A percentile compares a stretch with the other conserved stretches of the same genome.
These are phyloP conservation scores for Xylariaceae sp. DNA, from an alignment of 2,329 filamentous ascomycete species.

Conservation along the genomic window DNA sequence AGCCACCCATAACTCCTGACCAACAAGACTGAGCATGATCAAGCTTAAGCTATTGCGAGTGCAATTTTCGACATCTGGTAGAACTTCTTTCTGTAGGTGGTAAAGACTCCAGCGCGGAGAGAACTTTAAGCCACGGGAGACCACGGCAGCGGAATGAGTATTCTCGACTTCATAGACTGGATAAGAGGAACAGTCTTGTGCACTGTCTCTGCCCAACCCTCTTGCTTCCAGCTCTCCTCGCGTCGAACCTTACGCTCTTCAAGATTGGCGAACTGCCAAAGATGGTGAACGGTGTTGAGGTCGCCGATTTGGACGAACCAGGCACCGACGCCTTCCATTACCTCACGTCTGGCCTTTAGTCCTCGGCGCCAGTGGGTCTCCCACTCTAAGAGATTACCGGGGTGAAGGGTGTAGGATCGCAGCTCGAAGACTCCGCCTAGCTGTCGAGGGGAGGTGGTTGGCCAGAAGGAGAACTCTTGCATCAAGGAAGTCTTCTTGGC, in stretches of 20 bases:
- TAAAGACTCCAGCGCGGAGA: not conserved
- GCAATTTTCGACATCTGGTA: slow-evolving; percentile 2
- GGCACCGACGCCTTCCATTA: slow-evolving; percentile 97
- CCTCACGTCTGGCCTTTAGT: slow-evolving; percentile 83
- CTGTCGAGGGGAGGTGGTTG: slow-evolving; percentile 82
- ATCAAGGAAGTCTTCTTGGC: slow-evolving; percentile 87
- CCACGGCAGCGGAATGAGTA: slow-evolving; percentile 94
- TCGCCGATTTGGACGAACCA: slow-evolving; percentile 99
- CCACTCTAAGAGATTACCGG: slow-evolving; percentile 95
- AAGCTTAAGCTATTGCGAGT: too few species aligned
- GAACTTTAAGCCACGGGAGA: slow-evolving; percentile 81
- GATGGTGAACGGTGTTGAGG: slow-evolving; percentile 93
- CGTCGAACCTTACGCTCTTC: slow-evolving; percentile 87
- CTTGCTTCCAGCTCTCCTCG: slow-evolving; percentile 91
- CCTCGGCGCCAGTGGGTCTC: slow-evolving; percentile 97
- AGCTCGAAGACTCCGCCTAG: slow-evolving; percentile 94
- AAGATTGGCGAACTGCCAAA: slow-evolving; percentile 97
- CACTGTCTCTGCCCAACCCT: slow-evolving; percentile 95
- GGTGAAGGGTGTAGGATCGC: slow-evolving; percentile 92
- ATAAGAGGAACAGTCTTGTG: slow-evolving; percentile 98
- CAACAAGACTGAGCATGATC: too few species aligned
- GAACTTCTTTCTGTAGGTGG: too few species aligned
- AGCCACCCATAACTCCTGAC: too few species aligned
- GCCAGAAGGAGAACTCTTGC: slow-evolving; percentile 99
- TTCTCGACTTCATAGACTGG: slow-evolving; percentile 90